phyloP scores from a whole-genome alignment of 768 basidiomycete genomes.

The Russula compacta region DNA sequence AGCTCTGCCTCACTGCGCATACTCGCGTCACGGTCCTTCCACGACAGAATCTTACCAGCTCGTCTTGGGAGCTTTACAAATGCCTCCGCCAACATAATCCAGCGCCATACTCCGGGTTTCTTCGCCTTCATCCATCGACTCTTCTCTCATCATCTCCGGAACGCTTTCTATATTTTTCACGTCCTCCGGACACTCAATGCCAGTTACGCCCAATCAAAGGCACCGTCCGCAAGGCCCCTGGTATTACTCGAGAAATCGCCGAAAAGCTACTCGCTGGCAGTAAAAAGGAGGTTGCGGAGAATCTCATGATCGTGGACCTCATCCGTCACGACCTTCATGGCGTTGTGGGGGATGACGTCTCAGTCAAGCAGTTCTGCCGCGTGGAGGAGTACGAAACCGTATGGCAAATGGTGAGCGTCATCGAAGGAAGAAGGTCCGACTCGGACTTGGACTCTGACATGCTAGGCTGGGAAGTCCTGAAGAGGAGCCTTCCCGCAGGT shows the following conservation, averaged over 20 bases:
- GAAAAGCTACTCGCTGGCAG: constrained; percentile 54
- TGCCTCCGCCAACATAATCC: constrained; percentile 68
- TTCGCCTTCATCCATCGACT: constrained; percentile 68
- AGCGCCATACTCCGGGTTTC: constrained; percentile 78
- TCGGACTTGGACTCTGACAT: constrained; percentile 30
- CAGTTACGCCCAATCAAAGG: constrained; percentile 95
- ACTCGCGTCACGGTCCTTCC: constrained; percentile 43
- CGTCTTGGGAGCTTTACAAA: constrained; percentile 72
- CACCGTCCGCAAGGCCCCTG: constrained; percentile 65
- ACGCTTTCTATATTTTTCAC: constrained; percentile 76
- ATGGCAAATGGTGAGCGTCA: constrained; percentile 92
- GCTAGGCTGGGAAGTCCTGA: constrained; percentile 72
- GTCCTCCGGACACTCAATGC: constrained; percentile 52
- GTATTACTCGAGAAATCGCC: constrained; percentile 54
- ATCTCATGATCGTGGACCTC: constrained; percentile 96
- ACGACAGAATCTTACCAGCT: constrained; percentile 24
- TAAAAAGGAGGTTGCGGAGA: constrained; percentile 90
- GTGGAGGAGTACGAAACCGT: constrained; percentile 93
- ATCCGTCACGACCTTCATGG: constrained; percentile 88
- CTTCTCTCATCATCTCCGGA: constrained; percentile 87
- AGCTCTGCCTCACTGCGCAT: constrained; percentile 79
- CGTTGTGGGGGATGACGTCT: constrained; percentile 72
- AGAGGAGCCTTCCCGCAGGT: constrained; percentile 82
- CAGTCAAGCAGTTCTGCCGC: constrained; percentile 74
- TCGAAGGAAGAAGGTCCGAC: constrained; percentile 49